Conservation (phyloP, 169 alveolate genomes). For the Cryptosporidium viatorum region DNA sequence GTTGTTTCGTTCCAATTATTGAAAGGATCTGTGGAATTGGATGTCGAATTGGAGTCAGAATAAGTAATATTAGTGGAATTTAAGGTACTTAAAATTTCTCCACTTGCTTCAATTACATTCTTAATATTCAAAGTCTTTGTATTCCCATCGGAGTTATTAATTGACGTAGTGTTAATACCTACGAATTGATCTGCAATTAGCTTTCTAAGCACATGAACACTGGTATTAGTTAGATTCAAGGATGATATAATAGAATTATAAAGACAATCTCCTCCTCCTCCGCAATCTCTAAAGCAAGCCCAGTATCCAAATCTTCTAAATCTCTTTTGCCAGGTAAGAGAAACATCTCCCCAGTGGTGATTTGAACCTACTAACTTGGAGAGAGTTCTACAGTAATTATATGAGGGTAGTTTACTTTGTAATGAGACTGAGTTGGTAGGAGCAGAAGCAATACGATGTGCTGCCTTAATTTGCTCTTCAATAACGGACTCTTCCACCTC, state of each 20-base stretch:
- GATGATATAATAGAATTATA: conserved; percentile 53
- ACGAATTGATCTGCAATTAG: conserved; percentile 45
- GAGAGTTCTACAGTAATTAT: conserved; percentile 17
- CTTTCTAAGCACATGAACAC: conserved; percentile 7
- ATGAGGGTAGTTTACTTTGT: background rate
- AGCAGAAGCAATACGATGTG: background rate
- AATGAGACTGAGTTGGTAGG: background rate
- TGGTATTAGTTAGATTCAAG: background rate
- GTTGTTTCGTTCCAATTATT: conserved; percentile 28
- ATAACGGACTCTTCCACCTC: background rate
- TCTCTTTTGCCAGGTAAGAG: conserved; percentile 56
- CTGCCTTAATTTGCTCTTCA: background rate
- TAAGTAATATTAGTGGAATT: background rate
- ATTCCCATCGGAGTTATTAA: background rate
- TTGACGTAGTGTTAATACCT: conserved; percentile 18
- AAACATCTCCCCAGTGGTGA: conserved; percentile 45
- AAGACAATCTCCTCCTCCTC: conserved; percentile 73
- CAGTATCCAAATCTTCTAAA: conserved; percentile 50
- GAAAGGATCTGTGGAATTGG: background rate
- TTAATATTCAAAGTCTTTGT: background rate
- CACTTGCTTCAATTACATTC: background rate
- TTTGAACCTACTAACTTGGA: conserved; percentile 10
- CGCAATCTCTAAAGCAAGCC: conserved; percentile 70
- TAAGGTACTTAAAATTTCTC: background rate
- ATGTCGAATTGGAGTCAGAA: background rate